Evolutionary conservation across 306 rosid genomes (phyloP).

Genomic region (Casuarina equisetifolia): DNA sequence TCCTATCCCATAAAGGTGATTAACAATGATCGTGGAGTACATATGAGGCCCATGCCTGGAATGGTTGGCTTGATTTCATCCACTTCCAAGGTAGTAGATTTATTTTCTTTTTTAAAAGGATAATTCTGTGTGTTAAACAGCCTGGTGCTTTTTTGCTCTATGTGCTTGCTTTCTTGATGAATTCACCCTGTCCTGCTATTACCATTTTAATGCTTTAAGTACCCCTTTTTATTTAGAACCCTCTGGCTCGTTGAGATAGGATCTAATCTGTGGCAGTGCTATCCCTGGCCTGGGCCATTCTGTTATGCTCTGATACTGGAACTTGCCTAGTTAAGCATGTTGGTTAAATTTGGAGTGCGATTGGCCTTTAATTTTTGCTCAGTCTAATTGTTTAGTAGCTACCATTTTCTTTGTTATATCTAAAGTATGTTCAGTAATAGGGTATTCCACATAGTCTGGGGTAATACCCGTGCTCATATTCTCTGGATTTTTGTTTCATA

Average conservation of each 20-base stretch:
- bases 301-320: background rate
- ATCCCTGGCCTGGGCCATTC: background rate
- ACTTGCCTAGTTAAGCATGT: background rate
- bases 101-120: background rate
- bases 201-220: background rate
- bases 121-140: slow-evolving; percentile 7
- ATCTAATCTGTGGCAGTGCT: background rate
- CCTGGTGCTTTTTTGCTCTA: background rate
- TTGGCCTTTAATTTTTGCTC: background rate
- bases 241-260: background rate
- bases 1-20: slow-evolving; percentile 61
- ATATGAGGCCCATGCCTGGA: slow-evolving; percentile 99
- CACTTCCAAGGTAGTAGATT: slow-evolving; percentile 68
- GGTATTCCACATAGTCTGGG: background rate
- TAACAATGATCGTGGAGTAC: slow-evolving; percentile 83
- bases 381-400: background rate
- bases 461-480: background rate
- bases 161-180: background rate
- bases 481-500: too few species aligned
- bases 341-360: background rate
- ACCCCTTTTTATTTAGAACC: background rate
- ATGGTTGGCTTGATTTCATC: slow-evolving; percentile 85
- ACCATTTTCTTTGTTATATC: background rate
- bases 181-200: background rate
- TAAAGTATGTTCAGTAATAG: background rate